These are phyloP conservation scores for Neocallimastix lanati DNA, from an alignment of 192 early-diverging fungal genomes.

Conservation along the genomic window DNA sequence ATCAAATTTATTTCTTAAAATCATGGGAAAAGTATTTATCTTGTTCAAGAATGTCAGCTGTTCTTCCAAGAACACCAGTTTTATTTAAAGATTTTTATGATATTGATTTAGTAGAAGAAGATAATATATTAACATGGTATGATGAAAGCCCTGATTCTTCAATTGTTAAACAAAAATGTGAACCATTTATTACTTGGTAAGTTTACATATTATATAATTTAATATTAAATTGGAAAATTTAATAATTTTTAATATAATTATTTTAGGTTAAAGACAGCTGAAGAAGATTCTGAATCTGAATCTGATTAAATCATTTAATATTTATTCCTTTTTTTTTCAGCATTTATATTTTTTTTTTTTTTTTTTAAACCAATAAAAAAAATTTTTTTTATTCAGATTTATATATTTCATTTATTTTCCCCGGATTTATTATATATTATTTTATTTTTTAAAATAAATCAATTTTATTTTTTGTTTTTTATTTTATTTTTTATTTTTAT, in stretches of 20 bases:
- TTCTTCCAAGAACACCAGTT: slow-evolving; percentile 12
- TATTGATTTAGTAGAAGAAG: slow-evolving; percentile 60
- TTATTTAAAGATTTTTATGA: slow-evolving; percentile 54
- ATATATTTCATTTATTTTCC: not conserved
- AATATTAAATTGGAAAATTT: too few relatives aligned
- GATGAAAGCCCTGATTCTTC: slow-evolving; percentile 17
- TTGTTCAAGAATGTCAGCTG: not conserved
- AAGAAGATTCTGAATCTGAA: not conserved
- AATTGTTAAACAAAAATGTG: slow-evolving; percentile 38
- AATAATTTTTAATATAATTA: too few relatives aligned
- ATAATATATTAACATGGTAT: slow-evolving; percentile 53
- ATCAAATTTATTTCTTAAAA: slow-evolving; percentile 33
- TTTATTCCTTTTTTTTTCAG: not conserved
- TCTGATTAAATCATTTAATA: not conserved
- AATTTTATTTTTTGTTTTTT: too few relatives aligned
- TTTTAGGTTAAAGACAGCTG: not conserved
- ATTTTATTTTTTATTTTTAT: too few relatives aligned
- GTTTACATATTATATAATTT: not conserved
- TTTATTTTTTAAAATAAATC: too few relatives aligned
- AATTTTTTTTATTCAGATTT: not conserved
- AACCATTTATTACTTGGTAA: slow-evolving; percentile 53
- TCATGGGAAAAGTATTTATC: slow-evolving; percentile 37
- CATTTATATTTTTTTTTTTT: not conserved
- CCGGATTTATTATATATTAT: not conserved
- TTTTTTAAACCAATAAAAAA: not conserved